A percentile compares a stretch with the other conserved stretches of the same genome.
phyloP scores from a whole-genome alignment of 1,139 yeast species.

The Debaryomyces nepalensis region DNA sequence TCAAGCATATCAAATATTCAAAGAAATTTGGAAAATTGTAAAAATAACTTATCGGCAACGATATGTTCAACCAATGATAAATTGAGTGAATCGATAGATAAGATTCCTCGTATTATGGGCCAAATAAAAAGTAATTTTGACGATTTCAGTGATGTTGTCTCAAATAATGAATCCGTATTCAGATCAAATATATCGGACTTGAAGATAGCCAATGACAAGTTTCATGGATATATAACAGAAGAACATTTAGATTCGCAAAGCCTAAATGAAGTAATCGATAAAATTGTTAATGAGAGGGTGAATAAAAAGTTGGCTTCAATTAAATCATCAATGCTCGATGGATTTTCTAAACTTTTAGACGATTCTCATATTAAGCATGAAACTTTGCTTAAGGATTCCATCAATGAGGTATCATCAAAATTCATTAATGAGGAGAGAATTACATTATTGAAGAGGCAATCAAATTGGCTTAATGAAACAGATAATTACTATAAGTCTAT shows the following conservation, averaged over 20 bases:
- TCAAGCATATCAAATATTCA: constrained; percentile 5
- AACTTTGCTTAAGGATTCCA: constrained; percentile 15
- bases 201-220: constrained; percentile 20
- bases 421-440: constrained; percentile 13
- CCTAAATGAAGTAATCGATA: constrained; percentile 10
- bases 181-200: constrained; percentile 19
- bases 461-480: constrained; percentile 18
- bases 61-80: constrained; percentile 9
- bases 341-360: constrained; percentile 16
- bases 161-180: constrained; percentile 7
- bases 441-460: constrained; percentile 16
- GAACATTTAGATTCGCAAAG: constrained; percentile 17
- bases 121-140: constrained; percentile 9
- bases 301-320: constrained; percentile 14
- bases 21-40: constrained; percentile 10
- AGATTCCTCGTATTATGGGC: constrained; percentile 11
- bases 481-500: constrained; percentile 11
- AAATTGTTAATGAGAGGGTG: constrained; percentile 14
- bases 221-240: constrained; percentile 21
- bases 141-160: constrained; percentile 4
- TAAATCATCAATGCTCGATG: constrained; percentile 12
- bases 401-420: constrained; percentile 15
- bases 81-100: constrained; percentile 11
- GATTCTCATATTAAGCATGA: constrained; percentile 15
- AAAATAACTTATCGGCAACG: constrained; percentile 4